phyloP scores from a whole-genome alignment of 2,329 filamentous ascomycete species.

The Ceratocystis harringtonii region DNA sequence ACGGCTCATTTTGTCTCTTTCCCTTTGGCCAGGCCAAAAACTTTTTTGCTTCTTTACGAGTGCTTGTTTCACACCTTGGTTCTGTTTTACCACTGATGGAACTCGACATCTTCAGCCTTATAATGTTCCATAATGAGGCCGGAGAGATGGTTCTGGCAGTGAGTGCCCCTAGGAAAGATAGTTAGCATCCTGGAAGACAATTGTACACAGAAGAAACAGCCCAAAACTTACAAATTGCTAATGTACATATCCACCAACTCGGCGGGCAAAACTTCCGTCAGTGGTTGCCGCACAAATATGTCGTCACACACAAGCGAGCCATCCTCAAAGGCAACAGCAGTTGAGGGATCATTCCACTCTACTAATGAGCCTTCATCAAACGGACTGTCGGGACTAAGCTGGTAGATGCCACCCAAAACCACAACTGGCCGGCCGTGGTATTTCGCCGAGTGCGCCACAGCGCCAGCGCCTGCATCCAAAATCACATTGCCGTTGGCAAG shows the following conservation, averaged over 20 bases:
- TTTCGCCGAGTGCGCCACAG: slow-evolving; percentile 72
- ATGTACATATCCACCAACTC: slow-evolving; percentile 69
- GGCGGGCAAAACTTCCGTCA: slow-evolving; percentile 69
- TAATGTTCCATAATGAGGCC: slow-evolving; percentile 63
- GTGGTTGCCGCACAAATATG: slow-evolving; percentile 55
- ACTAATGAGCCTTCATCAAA: slow-evolving; percentile 70
- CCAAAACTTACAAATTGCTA: slow-evolving; percentile 49
- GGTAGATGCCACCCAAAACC: slow-evolving; percentile 82
- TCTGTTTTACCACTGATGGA: slow-evolving; percentile 29
- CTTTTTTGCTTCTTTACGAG: not conserved
- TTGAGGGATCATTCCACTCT: slow-evolving; percentile 71
- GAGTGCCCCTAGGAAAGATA: slow-evolving; percentile 37
- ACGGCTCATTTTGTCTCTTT: too few species aligned
- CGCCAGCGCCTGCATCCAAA: slow-evolving; percentile 66
- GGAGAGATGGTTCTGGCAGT: slow-evolving; percentile 58
- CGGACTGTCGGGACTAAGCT: slow-evolving; percentile 78
- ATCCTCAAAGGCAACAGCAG: slow-evolving; percentile 62
- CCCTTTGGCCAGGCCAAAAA: too few species aligned
- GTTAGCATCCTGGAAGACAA: not conserved
- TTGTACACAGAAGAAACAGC: slow-evolving; percentile 5
- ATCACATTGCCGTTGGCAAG: slow-evolving; percentile 78
- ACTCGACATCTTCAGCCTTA: slow-evolving; percentile 54
- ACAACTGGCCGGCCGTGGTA: slow-evolving; percentile 73
- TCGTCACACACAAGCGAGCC: slow-evolving; percentile 64
- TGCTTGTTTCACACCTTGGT: not conserved